Base-by-base conservation (phyloP, 2,329 filamentous ascomycete species). In the Pseudogymnoascus sp. region DNA sequence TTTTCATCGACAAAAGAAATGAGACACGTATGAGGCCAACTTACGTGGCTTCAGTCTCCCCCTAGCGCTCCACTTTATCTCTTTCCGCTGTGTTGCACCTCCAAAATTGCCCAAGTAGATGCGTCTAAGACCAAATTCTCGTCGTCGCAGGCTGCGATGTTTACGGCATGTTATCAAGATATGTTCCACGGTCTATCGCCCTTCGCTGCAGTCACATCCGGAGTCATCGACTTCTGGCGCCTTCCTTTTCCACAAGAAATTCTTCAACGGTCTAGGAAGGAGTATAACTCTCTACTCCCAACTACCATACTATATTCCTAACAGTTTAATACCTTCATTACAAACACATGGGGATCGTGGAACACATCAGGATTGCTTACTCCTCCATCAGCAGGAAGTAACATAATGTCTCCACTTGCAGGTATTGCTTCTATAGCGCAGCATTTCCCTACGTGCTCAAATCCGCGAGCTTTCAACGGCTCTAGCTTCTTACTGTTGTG, bases 391-490 rank as follows among this genome's bases (percentile, higher is more conserved):
- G 66, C 61, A 13, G 73, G 71, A 13, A 74, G 59, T 56, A 73
- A 65, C 59, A 71, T 62, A 19, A 16, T 65, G 65, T 74, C 72
- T 0, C 71, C 71, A 69, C 72, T 74, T 21, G 67, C 67, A 60
- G 68, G 47, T 26, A 73, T 63, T 1, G 72, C 72, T 61, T 74
- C 73, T 14, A 64, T 68, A 19, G 73, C 68, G 11, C 73, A 74
- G 59, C 68, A 69, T 42, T 47, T 69, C 10, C 72, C 73, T 8
- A 67, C 64, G 21, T 70, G 67, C 2, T 50, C 62, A 68, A 74
- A 74, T 1, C 72, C 73, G 6, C 13, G n/a, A 38, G 37, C 37
- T 7, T 7, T 16, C 16, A 75, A 62, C 6, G 65, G 64, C 47
- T 64, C 35, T 64, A 74, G 74, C 19, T 74, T 62, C 3, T 65